Evolutionary conservation across 2,329 filamentous ascomycete species (phyloP).

Genomic region (Chrysoporthe puriensis): DNA sequence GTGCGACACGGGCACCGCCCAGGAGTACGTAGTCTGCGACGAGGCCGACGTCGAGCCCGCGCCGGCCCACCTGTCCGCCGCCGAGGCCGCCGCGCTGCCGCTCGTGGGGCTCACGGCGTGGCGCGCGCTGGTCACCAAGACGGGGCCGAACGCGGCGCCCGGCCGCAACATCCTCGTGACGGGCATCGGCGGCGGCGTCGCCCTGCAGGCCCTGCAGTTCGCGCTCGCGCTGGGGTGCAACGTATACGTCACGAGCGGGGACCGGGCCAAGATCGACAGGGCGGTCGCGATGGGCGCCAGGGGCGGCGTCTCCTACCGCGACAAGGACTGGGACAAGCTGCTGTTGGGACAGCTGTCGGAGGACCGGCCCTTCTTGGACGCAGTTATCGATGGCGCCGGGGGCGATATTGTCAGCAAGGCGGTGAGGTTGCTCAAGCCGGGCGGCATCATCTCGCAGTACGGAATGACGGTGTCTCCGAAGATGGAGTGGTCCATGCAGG

Average conservation of each 20-base stretch:
- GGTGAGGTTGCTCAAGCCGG: slow-evolving; percentile 71
- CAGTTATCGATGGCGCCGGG: slow-evolving; percentile 88
- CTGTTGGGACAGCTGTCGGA: slow-evolving; percentile 64
- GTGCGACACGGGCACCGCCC: slow-evolving; percentile 70
- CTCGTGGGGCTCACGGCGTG: slow-evolving; percentile 86
- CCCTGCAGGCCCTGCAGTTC: slow-evolving; percentile 80
- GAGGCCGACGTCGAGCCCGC: slow-evolving; percentile 75
- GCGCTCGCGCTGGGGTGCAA: slow-evolving; percentile 73
- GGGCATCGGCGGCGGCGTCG: slow-evolving; percentile 91
- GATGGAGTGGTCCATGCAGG: slow-evolving; percentile 85
- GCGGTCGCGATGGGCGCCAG: slow-evolving; percentile 74
- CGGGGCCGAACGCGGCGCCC: slow-evolving; percentile 56
- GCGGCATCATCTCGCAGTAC: slow-evolving; percentile 84
- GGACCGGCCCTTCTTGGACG: slow-evolving; percentile 73
- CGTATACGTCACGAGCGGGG: slow-evolving; percentile 82
- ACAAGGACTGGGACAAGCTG: slow-evolving; percentile 79
- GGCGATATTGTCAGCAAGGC: slow-evolving; percentile 78
- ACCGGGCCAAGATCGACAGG: slow-evolving; percentile 73
- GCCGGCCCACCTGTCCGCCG: slow-evolving; percentile 71
- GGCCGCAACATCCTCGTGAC: slow-evolving; percentile 83
- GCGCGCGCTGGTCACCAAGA: slow-evolving; percentile 83
- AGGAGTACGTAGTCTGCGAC: slow-evolving; percentile 72
- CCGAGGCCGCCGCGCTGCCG: slow-evolving; percentile 82
- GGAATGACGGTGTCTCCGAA: slow-evolving; percentile 88
- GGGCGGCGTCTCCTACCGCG: slow-evolving; percentile 83